These are phyloP conservation scores for Rhizophora mangle DNA, from an alignment of 345 rosid species.

Conservation along the genomic window DNA sequence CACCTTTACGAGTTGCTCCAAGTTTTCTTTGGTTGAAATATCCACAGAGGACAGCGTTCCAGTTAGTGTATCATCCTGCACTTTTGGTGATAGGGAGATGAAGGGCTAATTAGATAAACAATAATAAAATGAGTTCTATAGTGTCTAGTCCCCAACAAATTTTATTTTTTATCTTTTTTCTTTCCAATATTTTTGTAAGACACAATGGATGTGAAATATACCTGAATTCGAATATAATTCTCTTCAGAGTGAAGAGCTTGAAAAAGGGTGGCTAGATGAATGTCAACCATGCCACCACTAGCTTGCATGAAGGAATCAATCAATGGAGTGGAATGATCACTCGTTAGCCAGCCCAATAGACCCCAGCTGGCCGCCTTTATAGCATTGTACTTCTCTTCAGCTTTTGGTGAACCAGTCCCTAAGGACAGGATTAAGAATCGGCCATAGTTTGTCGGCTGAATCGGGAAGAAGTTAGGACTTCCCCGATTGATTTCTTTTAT, in stretches of 20 bases:
- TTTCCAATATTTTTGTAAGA: not conserved
- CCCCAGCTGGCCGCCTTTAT: conserved; percentile 34
- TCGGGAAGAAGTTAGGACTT: conserved; percentile 7
- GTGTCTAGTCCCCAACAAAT: not conserved
- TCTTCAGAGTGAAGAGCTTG: conserved; percentile 19
- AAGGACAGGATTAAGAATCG: conserved; percentile 27
- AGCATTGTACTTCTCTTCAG: conserved; percentile 20
- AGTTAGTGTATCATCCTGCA: conserved; percentile 29
- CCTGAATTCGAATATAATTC: conserved; percentile 34
- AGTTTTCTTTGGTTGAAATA: conserved; percentile 27
- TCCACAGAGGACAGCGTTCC: conserved; percentile 24
- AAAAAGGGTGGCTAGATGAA: conserved; percentile 27
- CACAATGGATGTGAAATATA: not conserved
- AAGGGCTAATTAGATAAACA: too few relatives aligned
- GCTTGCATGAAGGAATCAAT: conserved; percentile 27
- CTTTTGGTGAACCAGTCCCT: conserved; percentile 27
- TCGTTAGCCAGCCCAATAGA: conserved; percentile 26
- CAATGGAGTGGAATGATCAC: conserved; percentile 16
- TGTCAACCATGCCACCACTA: conserved; percentile 30
- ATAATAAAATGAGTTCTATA: too few relatives aligned
- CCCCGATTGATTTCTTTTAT: conserved; percentile 17
- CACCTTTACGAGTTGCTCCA: conserved; percentile 21
- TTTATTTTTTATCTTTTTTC: not conserved
- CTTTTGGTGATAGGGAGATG: not conserved
- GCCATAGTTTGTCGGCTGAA: conserved; percentile 16